Evolutionary conservation across 202 grass and related monocot genomes (phyloP).

Genomic region (Elaeis oleifera): DNA sequence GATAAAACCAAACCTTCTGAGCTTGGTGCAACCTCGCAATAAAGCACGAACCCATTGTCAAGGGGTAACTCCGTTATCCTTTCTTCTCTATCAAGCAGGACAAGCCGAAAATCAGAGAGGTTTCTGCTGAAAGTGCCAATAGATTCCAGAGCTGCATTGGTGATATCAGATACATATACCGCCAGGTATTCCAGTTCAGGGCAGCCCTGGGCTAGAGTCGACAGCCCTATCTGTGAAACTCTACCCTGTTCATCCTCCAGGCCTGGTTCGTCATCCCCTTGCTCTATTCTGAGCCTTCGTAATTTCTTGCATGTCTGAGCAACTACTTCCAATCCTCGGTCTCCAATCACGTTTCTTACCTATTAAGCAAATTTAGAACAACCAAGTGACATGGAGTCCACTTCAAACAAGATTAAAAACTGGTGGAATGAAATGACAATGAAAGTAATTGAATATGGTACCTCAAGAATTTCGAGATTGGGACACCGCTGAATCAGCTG

Average conservation of each 20-base stretch:
- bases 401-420: background rate
- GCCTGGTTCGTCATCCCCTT: slow-evolving; percentile 72
- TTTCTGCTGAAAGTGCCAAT: slow-evolving; percentile 53
- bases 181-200: slow-evolving; percentile 74
- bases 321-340: slow-evolving; percentile 65
- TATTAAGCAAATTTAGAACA: slow-evolving; percentile 17
- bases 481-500: slow-evolving; percentile 85
- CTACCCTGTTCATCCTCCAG: slow-evolving; percentile 76
- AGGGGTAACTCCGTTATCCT: slow-evolving; percentile 56
- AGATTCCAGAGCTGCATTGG: slow-evolving; percentile 75
- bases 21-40: slow-evolving; percentile 69
- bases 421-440: background rate
- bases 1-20: slow-evolving; percentile 82
- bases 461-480: slow-evolving; percentile 82
- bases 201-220: slow-evolving; percentile 60
- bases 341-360: slow-evolving; percentile 87
- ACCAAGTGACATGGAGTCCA: slow-evolving; percentile 4
- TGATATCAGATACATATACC: slow-evolving; percentile 80
- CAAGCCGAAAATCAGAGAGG: slow-evolving; percentile 81
- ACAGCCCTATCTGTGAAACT: slow-evolving; percentile 68
- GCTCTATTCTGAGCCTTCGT: slow-evolving; percentile 73
- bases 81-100: slow-evolving; percentile 64
- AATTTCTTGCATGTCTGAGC: slow-evolving; percentile 89
- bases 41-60: slow-evolving; percentile 73
- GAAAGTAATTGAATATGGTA: slow-evolving; percentile 16